phyloP scores from a whole-genome alignment of 176 grass and related monocot genomes.

The Thalia dealbata region DNA sequence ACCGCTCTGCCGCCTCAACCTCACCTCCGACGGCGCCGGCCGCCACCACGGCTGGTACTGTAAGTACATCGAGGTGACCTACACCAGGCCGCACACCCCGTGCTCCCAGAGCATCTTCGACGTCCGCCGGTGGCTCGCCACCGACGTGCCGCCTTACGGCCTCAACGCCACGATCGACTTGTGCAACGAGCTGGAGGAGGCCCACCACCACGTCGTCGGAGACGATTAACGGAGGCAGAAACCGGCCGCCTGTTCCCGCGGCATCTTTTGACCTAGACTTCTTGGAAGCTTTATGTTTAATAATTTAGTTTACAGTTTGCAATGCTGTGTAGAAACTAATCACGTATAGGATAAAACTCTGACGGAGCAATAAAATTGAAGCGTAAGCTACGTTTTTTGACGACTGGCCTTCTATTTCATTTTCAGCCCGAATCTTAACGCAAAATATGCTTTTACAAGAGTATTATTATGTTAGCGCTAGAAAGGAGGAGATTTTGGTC shows the following conservation, averaged over 20 bases:
- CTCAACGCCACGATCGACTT: constrained; percentile 27
- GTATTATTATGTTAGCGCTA: no score
- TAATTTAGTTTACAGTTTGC: background rate
- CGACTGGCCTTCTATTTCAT: no score
- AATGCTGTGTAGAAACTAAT: background rate
- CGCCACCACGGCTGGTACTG: constrained; percentile 40
- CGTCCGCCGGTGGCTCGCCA: constrained; percentile 37
- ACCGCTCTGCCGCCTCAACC: constrained; percentile 29
- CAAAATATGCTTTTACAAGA: no score
- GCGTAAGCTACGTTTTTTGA: no score
- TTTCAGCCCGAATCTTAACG: no score
- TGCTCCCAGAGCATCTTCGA: constrained; percentile 26
- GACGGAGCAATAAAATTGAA: no score
- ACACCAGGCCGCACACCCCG: constrained; percentile 16
- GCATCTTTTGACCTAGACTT: no score
- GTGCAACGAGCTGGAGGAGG: background rate
- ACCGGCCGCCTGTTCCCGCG: background rate
- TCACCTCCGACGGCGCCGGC: constrained; percentile 34
- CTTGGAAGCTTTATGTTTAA: no score
- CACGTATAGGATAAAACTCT: no score
- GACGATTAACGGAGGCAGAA: background rate
- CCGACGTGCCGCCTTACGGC: constrained; percentile 32
- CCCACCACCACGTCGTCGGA: background rate
- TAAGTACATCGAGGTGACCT: constrained; percentile 23
- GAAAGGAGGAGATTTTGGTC: no score